Evolutionary conservation across 2,329 filamentous ascomycete genomes (phyloP).

Genomic region (Sarocladium strictum): DNA sequence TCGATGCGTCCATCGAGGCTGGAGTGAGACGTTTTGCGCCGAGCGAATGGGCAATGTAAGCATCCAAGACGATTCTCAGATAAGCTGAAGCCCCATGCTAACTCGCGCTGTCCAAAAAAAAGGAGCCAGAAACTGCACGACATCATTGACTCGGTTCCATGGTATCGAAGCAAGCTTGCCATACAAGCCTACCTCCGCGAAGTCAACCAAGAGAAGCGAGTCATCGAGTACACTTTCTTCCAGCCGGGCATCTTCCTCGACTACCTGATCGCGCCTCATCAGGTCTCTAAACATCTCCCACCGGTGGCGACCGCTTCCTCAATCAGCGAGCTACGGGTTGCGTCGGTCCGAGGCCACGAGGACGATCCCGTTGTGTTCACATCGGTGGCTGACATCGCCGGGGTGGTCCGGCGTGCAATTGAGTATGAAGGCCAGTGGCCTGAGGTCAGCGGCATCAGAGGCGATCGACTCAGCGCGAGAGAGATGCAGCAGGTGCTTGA

Average conservation of each 20-base stretch:
- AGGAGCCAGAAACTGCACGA: constrained; percentile 10
- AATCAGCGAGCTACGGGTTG: constrained; percentile 31
- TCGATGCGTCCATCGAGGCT: constrained; percentile 52
- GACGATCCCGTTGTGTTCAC: constrained; percentile 36
- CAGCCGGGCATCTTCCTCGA: constrained; percentile 48
- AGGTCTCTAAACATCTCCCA: constrained; percentile 35
- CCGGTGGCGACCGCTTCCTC: constrained; percentile 30
- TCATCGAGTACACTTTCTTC: constrained; percentile 50
- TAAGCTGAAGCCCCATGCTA: background rate
- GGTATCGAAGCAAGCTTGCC: constrained; percentile 45
- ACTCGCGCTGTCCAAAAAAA: background rate
- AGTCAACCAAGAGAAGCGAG: constrained; percentile 36
- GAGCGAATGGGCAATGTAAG: constrained; percentile 45
- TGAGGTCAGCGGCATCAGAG: constrained; percentile 31
- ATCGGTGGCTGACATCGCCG: constrained; percentile 34
- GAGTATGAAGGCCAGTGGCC: constrained; percentile 38
- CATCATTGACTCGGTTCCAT: constrained; percentile 31
- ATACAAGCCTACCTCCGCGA: constrained; percentile 42
- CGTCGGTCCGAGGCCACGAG: constrained; percentile 34
- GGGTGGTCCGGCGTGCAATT: constrained; percentile 31
- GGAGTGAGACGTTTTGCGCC: constrained; percentile 57
- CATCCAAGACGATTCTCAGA: background rate
- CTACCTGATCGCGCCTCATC: constrained; percentile 44
- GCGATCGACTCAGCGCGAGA: constrained; percentile 24
- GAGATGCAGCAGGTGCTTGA: constrained; percentile 31